Evolutionary conservation across 768 basidiomycete genomes (phyloP).

Genomic region (Hygrophorus russula): DNA sequence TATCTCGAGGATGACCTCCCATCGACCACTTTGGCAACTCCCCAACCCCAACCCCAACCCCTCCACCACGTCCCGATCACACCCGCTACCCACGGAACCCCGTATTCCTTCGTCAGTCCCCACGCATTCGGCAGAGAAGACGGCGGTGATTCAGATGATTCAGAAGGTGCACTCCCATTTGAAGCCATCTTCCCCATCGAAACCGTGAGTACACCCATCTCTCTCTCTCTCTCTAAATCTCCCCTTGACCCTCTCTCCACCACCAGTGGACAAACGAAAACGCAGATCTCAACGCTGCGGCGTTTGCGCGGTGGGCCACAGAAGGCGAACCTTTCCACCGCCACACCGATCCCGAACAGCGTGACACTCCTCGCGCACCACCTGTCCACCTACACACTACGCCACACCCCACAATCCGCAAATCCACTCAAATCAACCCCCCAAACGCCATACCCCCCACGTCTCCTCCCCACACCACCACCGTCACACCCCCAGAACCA

Average conservation of each 20-base stretch:
- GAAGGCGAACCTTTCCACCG: not conserved
- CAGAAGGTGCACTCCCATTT: no score
- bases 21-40: not conserved
- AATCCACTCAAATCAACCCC: not conserved
- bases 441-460: not conserved
- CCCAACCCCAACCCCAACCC: no score
- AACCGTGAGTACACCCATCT: no score
- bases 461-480: not conserved
- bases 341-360: not conserved
- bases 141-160: no score
- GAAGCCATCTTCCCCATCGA: no score
- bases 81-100: no score
- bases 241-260: not conserved
- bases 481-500: no score
- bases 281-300: not conserved
- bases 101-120: no score
- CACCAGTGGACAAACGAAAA: not conserved
- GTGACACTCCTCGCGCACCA: not conserved
- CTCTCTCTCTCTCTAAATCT: no score
- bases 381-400: not conserved
- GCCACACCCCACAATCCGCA: slow-evolving; percentile 2
- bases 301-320: no score
- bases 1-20: slow-evolving; percentile 15
- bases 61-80: no score
- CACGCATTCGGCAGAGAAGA: no score